These are phyloP conservation scores for Cochlearia excelsa DNA, from an alignment of 345 rosid species.

Conservation along the genomic window DNA sequence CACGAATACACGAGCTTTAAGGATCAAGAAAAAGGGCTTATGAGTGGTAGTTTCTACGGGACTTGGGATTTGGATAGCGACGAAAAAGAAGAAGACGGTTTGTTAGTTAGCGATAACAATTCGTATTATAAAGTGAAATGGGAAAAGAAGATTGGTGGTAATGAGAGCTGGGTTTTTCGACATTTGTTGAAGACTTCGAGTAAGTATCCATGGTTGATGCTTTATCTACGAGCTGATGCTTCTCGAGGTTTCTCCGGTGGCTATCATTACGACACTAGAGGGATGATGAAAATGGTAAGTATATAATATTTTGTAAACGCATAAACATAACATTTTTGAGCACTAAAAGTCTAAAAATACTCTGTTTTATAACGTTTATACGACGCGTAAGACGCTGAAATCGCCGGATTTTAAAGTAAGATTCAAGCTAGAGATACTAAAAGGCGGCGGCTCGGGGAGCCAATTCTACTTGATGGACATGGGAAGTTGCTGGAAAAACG, in stretches of 20 bases:
- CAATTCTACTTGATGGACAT: constrained; percentile 41
- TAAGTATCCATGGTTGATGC: constrained; percentile 68
- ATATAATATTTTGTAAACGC: constrained; percentile 18
- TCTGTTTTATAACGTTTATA: constrained; percentile 10
- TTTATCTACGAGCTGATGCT: constrained; percentile 60
- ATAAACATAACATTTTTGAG: neutral
- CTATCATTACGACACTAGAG: constrained; percentile 57
- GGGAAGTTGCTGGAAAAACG: constrained; percentile 71
- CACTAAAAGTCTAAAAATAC: constrained; percentile 9
- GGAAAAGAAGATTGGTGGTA: constrained; percentile 50
- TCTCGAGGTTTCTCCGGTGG: constrained; percentile 53
- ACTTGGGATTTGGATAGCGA: constrained; percentile 60
- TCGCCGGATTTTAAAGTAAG: constrained; percentile 51
- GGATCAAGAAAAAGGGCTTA: constrained; percentile 34
- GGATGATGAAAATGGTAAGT: constrained; percentile 54
- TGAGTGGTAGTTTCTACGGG: constrained; percentile 55
- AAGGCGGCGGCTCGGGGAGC: constrained; percentile 53
- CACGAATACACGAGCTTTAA: constrained; percentile 49
- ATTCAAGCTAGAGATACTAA: constrained; percentile 42
- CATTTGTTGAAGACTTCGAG: constrained; percentile 52
- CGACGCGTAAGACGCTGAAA: constrained; percentile 35
- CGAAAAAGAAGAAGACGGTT: constrained; percentile 22
- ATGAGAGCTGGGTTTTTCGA: constrained; percentile 55
- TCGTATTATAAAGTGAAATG: constrained; percentile 49
- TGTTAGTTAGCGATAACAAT: constrained; percentile 22